phyloP scores from a whole-genome alignment of 148 eudicot species.

The Mesembryanthemum crystallinum region DNA sequence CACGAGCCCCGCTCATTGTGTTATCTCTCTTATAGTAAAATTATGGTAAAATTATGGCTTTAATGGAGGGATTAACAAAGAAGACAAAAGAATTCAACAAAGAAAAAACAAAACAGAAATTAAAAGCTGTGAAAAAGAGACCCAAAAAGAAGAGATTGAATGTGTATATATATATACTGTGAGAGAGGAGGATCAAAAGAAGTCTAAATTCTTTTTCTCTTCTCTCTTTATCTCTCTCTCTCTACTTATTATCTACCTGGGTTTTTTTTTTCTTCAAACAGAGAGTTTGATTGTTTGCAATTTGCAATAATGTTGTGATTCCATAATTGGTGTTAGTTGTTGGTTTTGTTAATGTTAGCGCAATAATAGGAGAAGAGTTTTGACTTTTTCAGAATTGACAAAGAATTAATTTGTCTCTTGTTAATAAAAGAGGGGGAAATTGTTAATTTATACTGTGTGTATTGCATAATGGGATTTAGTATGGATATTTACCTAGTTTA shows the following conservation, averaged over 20 bases:
- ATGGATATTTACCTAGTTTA: not conserved
- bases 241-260: not conserved
- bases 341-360: constrained; percentile 18
- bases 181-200: too few relatives aligned
- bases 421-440: not conserved
- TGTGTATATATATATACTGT: too few relatives aligned
- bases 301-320: constrained; percentile 5
- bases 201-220: not conserved
- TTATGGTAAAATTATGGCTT: not conserved
- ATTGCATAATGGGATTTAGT: too few relatives aligned
- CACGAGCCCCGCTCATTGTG: constrained; percentile 49
- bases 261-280: not conserved
- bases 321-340: not conserved
- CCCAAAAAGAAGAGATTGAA: constrained; percentile 5
- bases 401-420: not conserved
- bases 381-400: constrained; percentile 17
- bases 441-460: too few relatives aligned
- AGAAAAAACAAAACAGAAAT: not conserved
- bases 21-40: too few relatives aligned
- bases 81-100: not conserved
- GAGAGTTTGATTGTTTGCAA: not conserved
- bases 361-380: constrained; percentile 2
- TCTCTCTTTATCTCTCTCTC: not conserved
- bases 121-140: constrained; percentile 7
- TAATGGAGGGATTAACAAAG: not conserved